A percentile compares a stretch with the other conserved stretches of the same genome.
Evolutionary conservation across 495 filamentous ascomycete species (phyloP).

Genomic region (Penicillium macrosclerotiorum): DNA sequence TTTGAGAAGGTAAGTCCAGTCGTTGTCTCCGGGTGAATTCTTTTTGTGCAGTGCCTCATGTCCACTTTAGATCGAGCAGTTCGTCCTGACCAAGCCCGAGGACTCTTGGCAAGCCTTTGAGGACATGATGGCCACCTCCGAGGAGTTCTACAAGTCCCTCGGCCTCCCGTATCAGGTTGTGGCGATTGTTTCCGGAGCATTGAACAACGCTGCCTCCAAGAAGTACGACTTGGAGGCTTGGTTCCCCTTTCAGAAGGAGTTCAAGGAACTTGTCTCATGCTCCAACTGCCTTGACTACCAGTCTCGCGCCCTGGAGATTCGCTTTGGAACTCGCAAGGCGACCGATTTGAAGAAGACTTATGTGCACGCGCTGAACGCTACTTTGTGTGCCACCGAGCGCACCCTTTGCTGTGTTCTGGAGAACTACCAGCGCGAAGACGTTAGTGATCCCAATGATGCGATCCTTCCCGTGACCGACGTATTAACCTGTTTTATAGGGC

Average conservation of each 20-base stretch:
- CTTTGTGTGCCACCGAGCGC: constrained; percentile 88
- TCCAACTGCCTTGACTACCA: constrained; percentile 98
- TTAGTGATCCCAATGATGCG: constrained; percentile 37
- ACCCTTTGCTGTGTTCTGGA: constrained; percentile 93
- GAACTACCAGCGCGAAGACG: constrained; percentile 91
- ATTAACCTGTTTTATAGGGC: constrained; percentile 50
- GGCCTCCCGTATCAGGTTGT: constrained; percentile 87
- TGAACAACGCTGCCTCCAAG: constrained; percentile 92
- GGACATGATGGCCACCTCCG: constrained; percentile 82
- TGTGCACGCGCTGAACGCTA: constrained; percentile 90
- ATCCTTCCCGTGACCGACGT: not conserved
- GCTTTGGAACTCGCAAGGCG: constrained; percentile 75
- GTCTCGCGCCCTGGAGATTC: constrained; percentile 80
- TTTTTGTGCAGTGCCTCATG: not conserved
- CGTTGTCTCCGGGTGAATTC: not conserved
- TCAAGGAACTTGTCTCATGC: constrained; percentile 95
- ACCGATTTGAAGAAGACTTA: constrained; percentile 85
- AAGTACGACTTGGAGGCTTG: constrained; percentile 97
- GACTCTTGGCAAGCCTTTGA: constrained; percentile 94
- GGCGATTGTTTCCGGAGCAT: constrained; percentile 88
- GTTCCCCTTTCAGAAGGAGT: constrained; percentile 95
- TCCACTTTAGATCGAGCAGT: constrained; percentile 73
- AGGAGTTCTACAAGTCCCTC: constrained; percentile 92
- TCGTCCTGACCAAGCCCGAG: constrained; percentile 89
- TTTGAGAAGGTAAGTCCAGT: constrained; percentile 78